Percentiles rank a stretch among this genome's conserved stretches.
phyloP scores from a whole-genome alignment of 2,329 filamentous ascomycete species.

The Nemania diffusa region DNA sequence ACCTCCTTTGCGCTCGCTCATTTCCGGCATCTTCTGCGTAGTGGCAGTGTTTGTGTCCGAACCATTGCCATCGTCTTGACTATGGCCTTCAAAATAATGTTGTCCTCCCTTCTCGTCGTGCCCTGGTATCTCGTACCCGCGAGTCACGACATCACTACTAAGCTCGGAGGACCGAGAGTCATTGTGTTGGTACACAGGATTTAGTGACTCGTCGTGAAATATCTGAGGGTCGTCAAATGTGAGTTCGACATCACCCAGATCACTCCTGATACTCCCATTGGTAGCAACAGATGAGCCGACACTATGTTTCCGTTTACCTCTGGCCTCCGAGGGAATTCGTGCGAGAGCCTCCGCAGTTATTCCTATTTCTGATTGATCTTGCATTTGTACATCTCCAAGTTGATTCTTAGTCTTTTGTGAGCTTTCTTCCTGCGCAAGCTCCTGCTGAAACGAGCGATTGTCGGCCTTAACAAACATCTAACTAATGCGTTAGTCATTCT shows the following conservation, averaged over 20 bases:
- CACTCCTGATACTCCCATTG: slow-evolving; percentile 42
- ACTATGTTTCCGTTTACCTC: slow-evolving; percentile 45
- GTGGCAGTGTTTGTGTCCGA: slow-evolving; percentile 13
- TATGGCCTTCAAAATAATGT: slow-evolving; percentile 32
- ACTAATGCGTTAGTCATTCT: slow-evolving; percentile 40
- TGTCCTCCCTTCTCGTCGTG: slow-evolving; percentile 29
- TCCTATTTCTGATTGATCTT: slow-evolving; percentile 19
- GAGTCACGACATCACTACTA: slow-evolving; percentile 36
- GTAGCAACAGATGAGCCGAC: slow-evolving; percentile 48
- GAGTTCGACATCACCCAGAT: slow-evolving; percentile 44
- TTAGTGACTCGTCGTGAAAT: slow-evolving; percentile 21
- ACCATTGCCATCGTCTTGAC: slow-evolving; percentile 35
- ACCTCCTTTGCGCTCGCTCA: slow-evolving; percentile 55
- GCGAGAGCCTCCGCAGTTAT: slow-evolving; percentile 39
- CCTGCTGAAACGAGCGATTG: slow-evolving; percentile 63
- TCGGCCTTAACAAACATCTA: slow-evolving; percentile 62
- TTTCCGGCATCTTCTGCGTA: slow-evolving; percentile 53
- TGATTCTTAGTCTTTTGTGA: neutral
- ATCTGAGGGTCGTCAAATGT: slow-evolving; percentile 36
- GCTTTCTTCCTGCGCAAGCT: slow-evolving; percentile 55
- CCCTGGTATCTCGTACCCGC: slow-evolving; percentile 20
- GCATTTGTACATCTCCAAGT: slow-evolving; percentile 36
- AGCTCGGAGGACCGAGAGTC: slow-evolving; percentile 29
- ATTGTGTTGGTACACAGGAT: neutral
- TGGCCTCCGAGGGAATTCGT: slow-evolving; percentile 22